A percentile compares a stretch with the other conserved stretches of the same genome.
Evolutionary conservation across 495 filamentous ascomycete genomes (phyloP).

Genomic region (Cenococcum geophilum): DNA sequence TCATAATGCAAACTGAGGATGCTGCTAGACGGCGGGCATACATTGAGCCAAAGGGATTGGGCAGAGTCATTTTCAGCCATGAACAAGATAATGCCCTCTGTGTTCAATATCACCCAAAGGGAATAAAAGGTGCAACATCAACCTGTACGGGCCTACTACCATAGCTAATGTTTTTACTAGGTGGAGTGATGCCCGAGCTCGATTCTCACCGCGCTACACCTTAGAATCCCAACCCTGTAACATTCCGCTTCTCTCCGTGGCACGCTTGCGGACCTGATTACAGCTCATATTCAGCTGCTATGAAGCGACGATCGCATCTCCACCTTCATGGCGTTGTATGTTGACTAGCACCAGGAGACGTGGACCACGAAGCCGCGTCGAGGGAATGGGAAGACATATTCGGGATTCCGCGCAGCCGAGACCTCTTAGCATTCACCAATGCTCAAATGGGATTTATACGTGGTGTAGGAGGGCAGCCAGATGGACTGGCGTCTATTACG

Average conservation of each 20-base stretch:
- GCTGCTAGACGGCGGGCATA: conserved; percentile 21
- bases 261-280: conserved; percentile 32
- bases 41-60: conserved; percentile 28
- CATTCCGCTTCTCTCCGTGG: conserved; percentile 32
- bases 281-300: conserved; percentile 20
- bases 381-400: conserved; percentile 35
- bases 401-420: conserved; percentile 30
- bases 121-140: conserved; percentile 26
- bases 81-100: conserved; percentile 22
- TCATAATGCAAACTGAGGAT: conserved; percentile 35
- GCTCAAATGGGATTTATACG: conserved; percentile 31
- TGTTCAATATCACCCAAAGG: conserved; percentile 36
- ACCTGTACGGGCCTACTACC: background rate
- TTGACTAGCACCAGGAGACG: conserved; percentile 27
- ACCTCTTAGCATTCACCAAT: conserved; percentile 35
- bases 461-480: conserved; percentile 26
- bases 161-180: conserved; percentile 6
- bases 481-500: conserved; percentile 29
- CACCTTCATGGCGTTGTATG: conserved; percentile 28
- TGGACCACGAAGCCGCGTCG: conserved; percentile 25
- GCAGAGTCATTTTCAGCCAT: conserved; percentile 28
- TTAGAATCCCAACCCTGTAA: conserved; percentile 27
- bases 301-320: conserved; percentile 28
- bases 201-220: conserved; percentile 28
- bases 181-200: conserved; percentile 35